Evolutionary conservation across 495 filamentous ascomycete species (phyloP).

Genomic region (Aspergillus affinis): DNA sequence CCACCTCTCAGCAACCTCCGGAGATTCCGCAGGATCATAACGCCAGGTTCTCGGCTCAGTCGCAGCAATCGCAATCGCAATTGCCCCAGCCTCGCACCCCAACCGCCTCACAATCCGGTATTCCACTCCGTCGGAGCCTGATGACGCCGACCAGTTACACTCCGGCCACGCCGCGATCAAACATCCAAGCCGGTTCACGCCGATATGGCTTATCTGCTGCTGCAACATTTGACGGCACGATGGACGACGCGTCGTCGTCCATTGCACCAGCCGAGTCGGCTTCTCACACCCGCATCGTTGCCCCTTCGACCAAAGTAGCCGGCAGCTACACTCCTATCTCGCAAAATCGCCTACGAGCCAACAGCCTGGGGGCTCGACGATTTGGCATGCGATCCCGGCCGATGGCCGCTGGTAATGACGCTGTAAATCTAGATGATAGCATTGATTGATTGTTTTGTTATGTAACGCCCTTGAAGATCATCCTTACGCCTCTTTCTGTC

Average conservation of each 20-base stretch:
- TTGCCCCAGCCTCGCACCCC: slow-evolving; percentile 41
- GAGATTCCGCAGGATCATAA: slow-evolving; percentile 25
- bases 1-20: slow-evolving; percentile 29
- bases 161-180: slow-evolving; percentile 43
- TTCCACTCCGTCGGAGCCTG: slow-evolving; percentile 46
- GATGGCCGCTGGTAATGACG: slow-evolving; percentile 28
- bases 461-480: background rate
- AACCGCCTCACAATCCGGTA: slow-evolving; percentile 37
- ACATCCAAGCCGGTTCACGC: slow-evolving; percentile 47
- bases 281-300: slow-evolving; percentile 38
- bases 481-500: slow-evolving; percentile 14
- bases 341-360: slow-evolving; percentile 39
- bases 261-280: slow-evolving; percentile 22
- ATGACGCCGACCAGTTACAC: slow-evolving; percentile 36
- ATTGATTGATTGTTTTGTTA: slow-evolving; percentile 29
- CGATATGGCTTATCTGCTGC: slow-evolving; percentile 42
- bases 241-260: slow-evolving; percentile 23
- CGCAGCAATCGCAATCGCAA: slow-evolving; percentile 22
- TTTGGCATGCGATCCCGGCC: slow-evolving; percentile 39
- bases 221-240: slow-evolving; percentile 6
- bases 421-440: slow-evolving; percentile 36
- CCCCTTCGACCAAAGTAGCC: slow-evolving; percentile 40
- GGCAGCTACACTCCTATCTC: slow-evolving; percentile 45
- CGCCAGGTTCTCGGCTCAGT: slow-evolving; percentile 19
- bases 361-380: slow-evolving; percentile 41